Percentiles rank a stretch among this genome's conserved stretches.
phyloP scores from a whole-genome alignment of 345 rosid genomes.

The Lepidium africanum region DNA sequence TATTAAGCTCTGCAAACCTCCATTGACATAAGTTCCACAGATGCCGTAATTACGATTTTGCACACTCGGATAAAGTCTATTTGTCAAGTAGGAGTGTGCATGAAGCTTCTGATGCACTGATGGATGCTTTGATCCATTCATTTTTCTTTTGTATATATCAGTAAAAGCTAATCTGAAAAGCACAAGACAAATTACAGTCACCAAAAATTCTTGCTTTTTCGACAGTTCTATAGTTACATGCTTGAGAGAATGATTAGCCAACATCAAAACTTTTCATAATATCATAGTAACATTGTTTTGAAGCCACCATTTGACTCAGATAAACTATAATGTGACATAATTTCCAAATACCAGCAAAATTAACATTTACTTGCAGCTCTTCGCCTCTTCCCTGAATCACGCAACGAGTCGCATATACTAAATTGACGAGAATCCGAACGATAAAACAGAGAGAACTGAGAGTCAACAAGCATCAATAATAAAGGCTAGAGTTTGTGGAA shows the following conservation, averaged over 20 bases:
- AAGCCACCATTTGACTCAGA: not conserved
- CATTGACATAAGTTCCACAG: constrained; percentile 22
- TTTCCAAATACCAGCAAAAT: not conserved
- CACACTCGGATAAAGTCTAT: constrained; percentile 34
- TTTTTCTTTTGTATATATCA: constrained; percentile 23
- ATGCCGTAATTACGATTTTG: constrained; percentile 2
- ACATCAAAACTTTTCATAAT: not conserved
- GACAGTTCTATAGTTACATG: not conserved
- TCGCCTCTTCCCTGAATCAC: not conserved
- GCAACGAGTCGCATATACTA: not conserved
- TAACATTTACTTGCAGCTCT: not conserved
- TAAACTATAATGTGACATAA: not conserved
- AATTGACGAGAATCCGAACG: not conserved
- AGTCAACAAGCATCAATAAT: not conserved
- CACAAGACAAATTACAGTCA: not conserved
- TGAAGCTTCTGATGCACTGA: constrained; percentile 48
- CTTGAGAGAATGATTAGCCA: not conserved
- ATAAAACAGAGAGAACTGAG: not conserved
- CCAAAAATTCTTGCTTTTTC: not conserved
- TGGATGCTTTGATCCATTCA: constrained; percentile 52
- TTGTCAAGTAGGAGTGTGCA: constrained; percentile 39
- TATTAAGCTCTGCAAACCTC: constrained; percentile 33
- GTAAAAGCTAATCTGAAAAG: not conserved
- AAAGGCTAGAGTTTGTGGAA: not conserved
- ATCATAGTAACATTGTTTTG: not conserved